Evolutionary conservation across 192 early-diverging fungal genomes (phyloP), one percentile per base, ranked within the genome.

Genomic region (Backusella liffmaniae): DNA sequence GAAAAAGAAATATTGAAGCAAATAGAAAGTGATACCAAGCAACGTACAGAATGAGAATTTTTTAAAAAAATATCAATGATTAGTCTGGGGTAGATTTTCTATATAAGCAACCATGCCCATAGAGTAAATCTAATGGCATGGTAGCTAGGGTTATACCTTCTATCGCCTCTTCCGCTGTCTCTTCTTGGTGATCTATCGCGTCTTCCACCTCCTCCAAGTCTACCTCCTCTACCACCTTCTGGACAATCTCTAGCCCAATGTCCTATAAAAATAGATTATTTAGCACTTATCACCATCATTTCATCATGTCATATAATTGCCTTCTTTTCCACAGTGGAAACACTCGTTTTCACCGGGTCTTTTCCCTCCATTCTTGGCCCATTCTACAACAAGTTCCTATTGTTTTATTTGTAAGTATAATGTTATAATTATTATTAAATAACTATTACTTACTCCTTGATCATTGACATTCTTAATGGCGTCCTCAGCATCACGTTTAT

Each of bases 331-430:
- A 79, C 83, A 83, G 72, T 86, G 82, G 78, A 86, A 86, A 71
- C 85, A 86, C 36, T 84, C 85, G 72, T 86, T 84, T 37, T 84
- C 85, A 32, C 83, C 80, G 39, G 82, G 76, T 74, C 84, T 82
- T 67, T 83, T 84, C 37, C 85, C 87, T 49, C 84, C 84, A 66
- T 88, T 88, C 82, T 88, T 88, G 53, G 87, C 87, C 74, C 85
- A 88, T 70, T 88, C 87, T 49, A 88, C 87, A 46, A 88, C 84
- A 67, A 87, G 66, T n/a, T 76, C 67, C 49, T 76, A 46, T 66
- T 62, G 67, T 6, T 26, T 30, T 30, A 13, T 62, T 13, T 56
- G 23, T 62, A 29, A 62, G 4, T 62, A 7, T 21, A 13, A 4
- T 29, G 4, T 0, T 29, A 15, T 41, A 23, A 9, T 23, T 72